phyloP scores from a whole-genome alignment of 495 filamentous ascomycete species.

The Apodospora peruviana region DNA sequence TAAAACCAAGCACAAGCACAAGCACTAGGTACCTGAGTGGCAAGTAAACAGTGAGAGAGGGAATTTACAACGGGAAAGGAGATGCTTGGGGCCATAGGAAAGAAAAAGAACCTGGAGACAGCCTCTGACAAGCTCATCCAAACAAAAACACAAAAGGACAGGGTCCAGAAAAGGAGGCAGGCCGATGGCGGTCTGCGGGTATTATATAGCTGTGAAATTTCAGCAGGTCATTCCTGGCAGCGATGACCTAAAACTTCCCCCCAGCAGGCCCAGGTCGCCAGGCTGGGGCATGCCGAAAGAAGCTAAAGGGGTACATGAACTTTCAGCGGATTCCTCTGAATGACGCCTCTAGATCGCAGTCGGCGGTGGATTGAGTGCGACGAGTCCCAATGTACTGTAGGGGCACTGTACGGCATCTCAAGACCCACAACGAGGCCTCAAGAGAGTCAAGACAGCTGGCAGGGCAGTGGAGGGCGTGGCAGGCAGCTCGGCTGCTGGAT shows the following conservation, averaged over 20 bases:
- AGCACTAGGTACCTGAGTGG: neutral
- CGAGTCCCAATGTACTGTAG: neutral
- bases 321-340: conserved; percentile 11
- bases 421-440: neutral
- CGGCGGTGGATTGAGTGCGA: neutral
- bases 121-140: conserved; percentile 5
- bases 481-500: neutral
- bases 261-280: conserved; percentile 15
- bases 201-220: conserved; percentile 21
- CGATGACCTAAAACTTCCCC: conserved; percentile 30
- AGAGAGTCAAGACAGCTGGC: neutral
- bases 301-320: conserved; percentile 2
- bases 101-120: neutral
- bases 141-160: conserved; percentile 10
- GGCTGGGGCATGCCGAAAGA: conserved; percentile 13
- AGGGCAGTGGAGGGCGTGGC: conserved; percentile 2
- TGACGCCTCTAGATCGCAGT: neutral
- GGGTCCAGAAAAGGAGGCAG: conserved; percentile 6
- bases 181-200: conserved; percentile 19
- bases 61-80: conserved; percentile 10
- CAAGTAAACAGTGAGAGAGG: conserved; percentile 1
- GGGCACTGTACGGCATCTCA: neutral
- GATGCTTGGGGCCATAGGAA: conserved; percentile 3
- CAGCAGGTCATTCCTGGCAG: conserved; percentile 16
- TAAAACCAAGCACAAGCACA: neutral